phyloP scores from a whole-genome alignment of 31 red algal genomes.

The Odonthalia washingtoniensis region DNA sequence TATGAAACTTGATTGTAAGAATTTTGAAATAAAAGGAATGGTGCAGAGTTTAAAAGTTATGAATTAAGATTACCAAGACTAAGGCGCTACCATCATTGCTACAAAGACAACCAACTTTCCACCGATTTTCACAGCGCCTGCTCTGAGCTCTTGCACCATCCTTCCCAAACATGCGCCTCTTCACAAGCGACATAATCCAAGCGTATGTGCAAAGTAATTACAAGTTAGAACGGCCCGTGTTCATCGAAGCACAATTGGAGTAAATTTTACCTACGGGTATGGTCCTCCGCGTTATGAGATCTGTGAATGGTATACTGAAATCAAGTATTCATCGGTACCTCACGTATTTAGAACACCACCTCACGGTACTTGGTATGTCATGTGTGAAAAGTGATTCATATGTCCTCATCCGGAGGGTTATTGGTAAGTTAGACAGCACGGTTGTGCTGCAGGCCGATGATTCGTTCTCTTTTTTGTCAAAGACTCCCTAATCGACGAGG shows the following conservation, averaged over 20 bases:
- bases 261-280: constrained; percentile 3
- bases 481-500: too few relatives aligned
- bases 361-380: not conserved
- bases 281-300: constrained; percentile 38
- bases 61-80: constrained; percentile 36
- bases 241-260: too few relatives aligned
- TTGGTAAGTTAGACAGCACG: not conserved
- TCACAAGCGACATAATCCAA: constrained; percentile 34
- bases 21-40: too few relatives aligned
- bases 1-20: too few relatives aligned
- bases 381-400: constrained; percentile 7
- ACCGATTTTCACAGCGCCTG: constrained; percentile 34
- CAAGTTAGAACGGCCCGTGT: too few relatives aligned
- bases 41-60: constrained; percentile 30
- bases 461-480: constrained; percentile 3
- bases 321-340: constrained; percentile 35
- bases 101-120: constrained; percentile 34
- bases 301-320: too few relatives aligned
- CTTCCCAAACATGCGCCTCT: not conserved
- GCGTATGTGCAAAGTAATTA: constrained; percentile 41
- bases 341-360: constrained; percentile 38
- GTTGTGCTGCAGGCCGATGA: constrained; percentile 47
- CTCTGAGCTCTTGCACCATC: constrained; percentile 10
- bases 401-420: not conserved
- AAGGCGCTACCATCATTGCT: too few relatives aligned